Conservation (phyloP, 2,329 filamentous ascomycete species). For the Coniochaeta sp. region DNA sequence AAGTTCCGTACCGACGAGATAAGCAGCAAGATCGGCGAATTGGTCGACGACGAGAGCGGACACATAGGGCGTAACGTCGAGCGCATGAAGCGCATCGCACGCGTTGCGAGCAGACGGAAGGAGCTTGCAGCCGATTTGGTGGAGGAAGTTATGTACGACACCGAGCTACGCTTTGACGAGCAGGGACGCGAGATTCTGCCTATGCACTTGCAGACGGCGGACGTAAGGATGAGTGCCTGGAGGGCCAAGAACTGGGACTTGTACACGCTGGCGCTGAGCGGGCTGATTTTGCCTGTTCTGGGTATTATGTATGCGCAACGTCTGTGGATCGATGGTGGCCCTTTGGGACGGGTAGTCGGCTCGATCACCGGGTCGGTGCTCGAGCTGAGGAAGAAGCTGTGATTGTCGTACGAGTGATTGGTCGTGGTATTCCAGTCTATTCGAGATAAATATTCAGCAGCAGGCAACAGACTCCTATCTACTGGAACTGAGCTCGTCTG, state of each 20-base stretch:
- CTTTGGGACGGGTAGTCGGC: too few species aligned
- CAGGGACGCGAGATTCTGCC: slow-evolving; percentile 16
- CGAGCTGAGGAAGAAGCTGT: too few species aligned
- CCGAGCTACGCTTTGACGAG: slow-evolving; percentile 15
- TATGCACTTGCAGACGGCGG: slow-evolving; percentile 36
- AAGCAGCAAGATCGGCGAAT: slow-evolving; percentile 14
- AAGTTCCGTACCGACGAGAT: slow-evolving; percentile 23
- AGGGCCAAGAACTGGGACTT: slow-evolving; percentile 31
- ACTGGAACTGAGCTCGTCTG: too few species aligned
- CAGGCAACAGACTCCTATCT: too few species aligned
- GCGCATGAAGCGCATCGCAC: slow-evolving; percentile 29
- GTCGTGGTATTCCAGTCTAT: too few species aligned
- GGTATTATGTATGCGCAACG: too few species aligned
- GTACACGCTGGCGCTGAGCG: slow-evolving; percentile 4
- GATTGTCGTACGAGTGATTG: too few species aligned
- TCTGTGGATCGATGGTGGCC: too few species aligned
- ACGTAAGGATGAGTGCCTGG: slow-evolving; percentile 29
- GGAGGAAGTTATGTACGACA: slow-evolving; percentile 32
- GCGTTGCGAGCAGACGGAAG: slow-evolving; percentile 26
- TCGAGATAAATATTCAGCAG: too few species aligned
- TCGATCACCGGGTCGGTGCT: too few species aligned
- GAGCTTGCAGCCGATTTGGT: slow-evolving; percentile 28
- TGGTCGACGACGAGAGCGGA: slow-evolving; percentile 22
- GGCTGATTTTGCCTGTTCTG: too few species aligned
- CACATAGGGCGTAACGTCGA: slow-evolving; percentile 21